These are phyloP conservation scores for Coprinopsis strossmayeri DNA, from an alignment of 768 basidiomycete genomes.

Conservation along the genomic window DNA sequence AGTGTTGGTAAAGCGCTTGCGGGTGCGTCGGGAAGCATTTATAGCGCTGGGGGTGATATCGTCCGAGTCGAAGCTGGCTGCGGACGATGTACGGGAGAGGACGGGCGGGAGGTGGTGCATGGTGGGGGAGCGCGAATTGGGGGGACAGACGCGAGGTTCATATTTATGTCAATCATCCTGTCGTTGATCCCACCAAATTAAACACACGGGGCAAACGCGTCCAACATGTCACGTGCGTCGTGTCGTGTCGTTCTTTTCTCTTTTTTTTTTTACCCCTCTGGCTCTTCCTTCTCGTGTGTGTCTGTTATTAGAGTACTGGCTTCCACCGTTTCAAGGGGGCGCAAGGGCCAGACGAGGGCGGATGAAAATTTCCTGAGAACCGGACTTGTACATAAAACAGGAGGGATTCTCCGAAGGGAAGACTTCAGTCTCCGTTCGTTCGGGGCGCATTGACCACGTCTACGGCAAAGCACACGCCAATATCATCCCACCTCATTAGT, in stretches of 20 bases:
- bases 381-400: no score
- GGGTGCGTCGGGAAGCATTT: constrained; percentile 46
- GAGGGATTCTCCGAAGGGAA: no score
- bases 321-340: no score
- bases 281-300: no score
- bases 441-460: no score
- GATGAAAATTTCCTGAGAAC: no score
- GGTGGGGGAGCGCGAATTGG: constrained; percentile 7
- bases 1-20: constrained; percentile 61
- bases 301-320: no score
- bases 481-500: no score
- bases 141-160: constrained; percentile 9
- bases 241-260: background rate
- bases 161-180: constrained; percentile 11
- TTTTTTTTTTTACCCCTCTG: background rate
- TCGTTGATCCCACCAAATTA: constrained; percentile 10
- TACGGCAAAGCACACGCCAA: no score
- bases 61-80: constrained; percentile 42
- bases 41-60: constrained; percentile 24
- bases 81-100: constrained; percentile 51
- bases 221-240: constrained; percentile 6
- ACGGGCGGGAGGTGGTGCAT: constrained; percentile 9
- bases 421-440: no score
- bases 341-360: no score
- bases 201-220: constrained; percentile 1